Conservation (phyloP, 1,284 basidiomycete species). For the Phylloporus sp. region DNA sequence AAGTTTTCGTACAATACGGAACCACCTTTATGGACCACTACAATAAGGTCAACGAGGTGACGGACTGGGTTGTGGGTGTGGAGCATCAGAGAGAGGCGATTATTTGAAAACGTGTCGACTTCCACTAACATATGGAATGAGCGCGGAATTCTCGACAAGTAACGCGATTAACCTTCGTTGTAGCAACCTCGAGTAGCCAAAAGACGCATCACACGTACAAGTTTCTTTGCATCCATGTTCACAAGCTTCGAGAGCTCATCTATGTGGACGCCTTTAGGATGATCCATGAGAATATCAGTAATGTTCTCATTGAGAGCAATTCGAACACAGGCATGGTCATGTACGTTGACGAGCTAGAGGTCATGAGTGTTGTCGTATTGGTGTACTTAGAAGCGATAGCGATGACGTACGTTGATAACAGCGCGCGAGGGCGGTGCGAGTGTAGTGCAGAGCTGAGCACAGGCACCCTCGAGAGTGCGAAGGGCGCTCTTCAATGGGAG, state of each 20-base stretch:
- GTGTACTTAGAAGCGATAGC: too few species aligned
- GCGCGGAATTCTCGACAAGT: too few species aligned
- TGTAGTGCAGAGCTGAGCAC: constrained; percentile 33
- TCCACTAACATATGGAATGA: neutral
- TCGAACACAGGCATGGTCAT: too few species aligned
- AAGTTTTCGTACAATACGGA: neutral
- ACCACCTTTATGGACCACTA: neutral
- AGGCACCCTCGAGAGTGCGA: constrained; percentile 35
- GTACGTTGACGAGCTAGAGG: too few species aligned
- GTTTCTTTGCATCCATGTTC: constrained; percentile 35
- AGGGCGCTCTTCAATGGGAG: constrained; percentile 25
- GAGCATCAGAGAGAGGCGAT: neutral
- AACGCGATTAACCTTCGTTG: constrained; percentile 33
- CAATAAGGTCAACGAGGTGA: neutral
- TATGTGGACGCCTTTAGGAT: constrained; percentile 38
- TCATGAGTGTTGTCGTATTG: too few species aligned
- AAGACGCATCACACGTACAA: constrained; percentile 39
- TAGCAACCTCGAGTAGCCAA: constrained; percentile 43
- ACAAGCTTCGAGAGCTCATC: constrained; percentile 30
- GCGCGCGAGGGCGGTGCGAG: constrained; percentile 33
- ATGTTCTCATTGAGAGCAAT: too few species aligned
- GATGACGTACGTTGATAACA: constrained; percentile 28
- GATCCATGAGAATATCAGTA: constrained; percentile 32
- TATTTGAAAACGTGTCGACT: neutral
- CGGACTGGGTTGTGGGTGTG: neutral